Evolutionary conservation across 345 rosid species (phyloP).

Genomic region (Camelina laxa): DNA sequence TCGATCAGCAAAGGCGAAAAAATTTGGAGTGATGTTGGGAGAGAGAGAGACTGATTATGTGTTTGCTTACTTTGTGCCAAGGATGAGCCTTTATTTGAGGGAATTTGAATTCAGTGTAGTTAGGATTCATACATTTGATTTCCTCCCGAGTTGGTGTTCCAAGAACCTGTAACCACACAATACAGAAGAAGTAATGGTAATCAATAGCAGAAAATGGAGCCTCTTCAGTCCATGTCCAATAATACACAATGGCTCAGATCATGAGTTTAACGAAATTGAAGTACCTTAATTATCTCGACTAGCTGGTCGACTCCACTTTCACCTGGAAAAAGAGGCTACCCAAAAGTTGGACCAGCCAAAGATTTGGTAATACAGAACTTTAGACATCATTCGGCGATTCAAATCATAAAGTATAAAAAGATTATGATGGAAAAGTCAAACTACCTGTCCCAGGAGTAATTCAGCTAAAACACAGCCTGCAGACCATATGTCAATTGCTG

Average conservation of each 20-base stretch:
- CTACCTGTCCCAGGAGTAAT: conserved; percentile 66
- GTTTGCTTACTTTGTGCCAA: conserved; percentile 87
- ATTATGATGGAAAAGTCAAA: not conserved
- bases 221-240: conserved; percentile 7
- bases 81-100: conserved; percentile 99
- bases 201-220: not conserved
- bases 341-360: conserved; percentile 27
- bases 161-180: conserved; percentile 53
- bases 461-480: conserved; percentile 76
- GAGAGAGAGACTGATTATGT: not conserved
- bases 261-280: not conserved
- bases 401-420: not conserved
- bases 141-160: conserved; percentile 79
- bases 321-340: conserved; percentile 71
- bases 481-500: conserved; percentile 77
- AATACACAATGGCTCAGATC: conserved; percentile 2
- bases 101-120: conserved; percentile 76
- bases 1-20: not conserved
- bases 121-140: conserved; percentile 77
- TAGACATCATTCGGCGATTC: conserved; percentile 1
- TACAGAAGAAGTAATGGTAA: not conserved
- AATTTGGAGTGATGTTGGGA: not conserved
- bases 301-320: conserved; percentile 78
- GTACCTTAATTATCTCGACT: conserved; percentile 77
- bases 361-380: conserved; percentile 21